Percentiles rank a stretch among this genome's conserved stretches.
phyloP scores from a whole-genome alignment of 768 basidiomycete genomes.

The Lactarius hengduanensis region DNA sequence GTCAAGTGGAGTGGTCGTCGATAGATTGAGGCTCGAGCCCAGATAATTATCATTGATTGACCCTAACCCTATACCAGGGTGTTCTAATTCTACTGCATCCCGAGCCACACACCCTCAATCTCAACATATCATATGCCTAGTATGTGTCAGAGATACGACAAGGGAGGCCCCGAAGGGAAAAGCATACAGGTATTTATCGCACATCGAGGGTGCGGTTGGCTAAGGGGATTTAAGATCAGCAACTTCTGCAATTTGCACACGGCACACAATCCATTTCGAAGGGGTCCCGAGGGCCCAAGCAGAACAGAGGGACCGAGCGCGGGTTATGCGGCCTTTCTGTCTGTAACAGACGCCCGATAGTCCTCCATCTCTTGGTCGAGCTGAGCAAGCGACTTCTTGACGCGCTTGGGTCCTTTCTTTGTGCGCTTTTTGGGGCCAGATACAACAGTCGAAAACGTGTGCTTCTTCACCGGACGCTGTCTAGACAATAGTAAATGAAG shows the following conservation, averaged over 20 bases:
- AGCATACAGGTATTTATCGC: background rate
- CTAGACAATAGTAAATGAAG: slow-evolving; percentile 10
- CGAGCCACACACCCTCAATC: slow-evolving; percentile 3
- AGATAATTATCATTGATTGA: background rate
- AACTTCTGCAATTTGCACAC: slow-evolving; percentile 10
- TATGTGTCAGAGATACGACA: slow-evolving; percentile 10
- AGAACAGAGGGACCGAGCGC: background rate
- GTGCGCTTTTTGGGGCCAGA: slow-evolving; percentile 37
- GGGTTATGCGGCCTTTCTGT: slow-evolving; percentile 9
- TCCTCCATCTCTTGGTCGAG: slow-evolving; percentile 83
- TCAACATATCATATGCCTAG: slow-evolving; percentile 4
- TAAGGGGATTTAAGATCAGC: slow-evolving; percentile 8
- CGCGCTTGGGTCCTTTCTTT: slow-evolving; percentile 73
- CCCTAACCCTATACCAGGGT: slow-evolving; percentile 25
- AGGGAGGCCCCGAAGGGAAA: background rate
- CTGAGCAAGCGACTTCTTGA: slow-evolving; percentile 67
- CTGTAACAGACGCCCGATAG: slow-evolving; percentile 48
- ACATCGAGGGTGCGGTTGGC: slow-evolving; percentile 9
- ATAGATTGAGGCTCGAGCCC: background rate
- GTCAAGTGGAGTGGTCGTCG: background rate
- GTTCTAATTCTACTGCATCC: slow-evolving; percentile 9
- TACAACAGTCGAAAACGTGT: slow-evolving; percentile 11
- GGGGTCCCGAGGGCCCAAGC: slow-evolving; percentile 1
- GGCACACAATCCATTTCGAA: slow-evolving; percentile 3
- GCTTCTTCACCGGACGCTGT: slow-evolving; percentile 17